Evolutionary conservation across 106 monocot genomes (phyloP), one percentile per base, ranked within the genome.

Genomic region (Posidonia australis): DNA sequence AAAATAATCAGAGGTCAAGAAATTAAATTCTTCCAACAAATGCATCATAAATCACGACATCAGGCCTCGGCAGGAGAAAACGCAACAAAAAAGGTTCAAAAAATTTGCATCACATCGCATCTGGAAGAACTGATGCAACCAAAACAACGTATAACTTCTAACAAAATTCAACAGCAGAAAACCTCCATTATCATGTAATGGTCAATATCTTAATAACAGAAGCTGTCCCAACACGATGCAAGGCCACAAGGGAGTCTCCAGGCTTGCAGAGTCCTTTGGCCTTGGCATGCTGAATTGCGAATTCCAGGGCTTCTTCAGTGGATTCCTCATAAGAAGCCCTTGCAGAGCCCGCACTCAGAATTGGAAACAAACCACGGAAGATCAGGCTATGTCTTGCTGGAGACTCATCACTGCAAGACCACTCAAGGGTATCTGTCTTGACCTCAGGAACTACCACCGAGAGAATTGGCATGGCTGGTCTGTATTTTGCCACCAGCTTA

Each of bases 401-500:
- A 46, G 64, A 27, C 48, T 82, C 85, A 16, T 89, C 82, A 26
- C 89, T 89, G 58, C 71, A 72, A 12, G 66, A 70, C 89, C 89
- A 89, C 51, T 85, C 75, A 26, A 84, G 84, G 27, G 44, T 58
- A 43, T 81, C 78, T 16, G 80, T 80, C 63, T 57, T 79, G 17
- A 89, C 32, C 59, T 81, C 89, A 5, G 84, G 89, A 44, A 85
- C 89, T 24, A 89, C 76, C 0, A 82, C 84, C 13, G 82, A 85
- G 7, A 89, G 43, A 43, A 89, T 85, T 11, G 89, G 89, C 65
- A 75, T 76, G 0, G 82, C 41, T 4, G 84, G 89, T 58, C 82
- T 75, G 70, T 89, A 89, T 74, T 89, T 89, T 22, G 89, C 89
- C 43, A 85, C 84, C 44, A 89, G 67, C 28, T 66, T 89, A 5